Evolutionary conservation across 2,329 filamentous ascomycete genomes (phyloP).

Genomic region (Arthrinium phaeospermum): DNA sequence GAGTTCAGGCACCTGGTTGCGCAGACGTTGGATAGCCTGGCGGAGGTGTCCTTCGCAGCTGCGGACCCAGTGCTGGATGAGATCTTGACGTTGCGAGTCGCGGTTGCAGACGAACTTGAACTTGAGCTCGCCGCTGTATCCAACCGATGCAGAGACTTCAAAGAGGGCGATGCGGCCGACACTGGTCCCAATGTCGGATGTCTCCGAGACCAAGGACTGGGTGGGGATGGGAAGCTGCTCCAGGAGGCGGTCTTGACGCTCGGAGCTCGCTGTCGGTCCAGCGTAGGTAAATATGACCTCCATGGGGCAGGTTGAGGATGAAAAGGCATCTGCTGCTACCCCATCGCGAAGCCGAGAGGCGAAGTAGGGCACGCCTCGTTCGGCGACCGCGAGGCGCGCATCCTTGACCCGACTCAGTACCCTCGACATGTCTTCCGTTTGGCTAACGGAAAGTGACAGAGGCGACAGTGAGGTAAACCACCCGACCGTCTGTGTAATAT

Average conservation of each 20-base stretch:
- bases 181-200: slow-evolving; percentile 50
- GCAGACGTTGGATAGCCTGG: slow-evolving; percentile 49
- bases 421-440: slow-evolving; percentile 54
- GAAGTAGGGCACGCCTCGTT: slow-evolving; percentile 57
- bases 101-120: slow-evolving; percentile 53
- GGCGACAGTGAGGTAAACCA: slow-evolving; percentile 66
- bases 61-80: slow-evolving; percentile 53
- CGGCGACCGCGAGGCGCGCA: slow-evolving; percentile 48
- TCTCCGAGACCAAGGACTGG: slow-evolving; percentile 43
- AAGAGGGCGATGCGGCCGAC: slow-evolving; percentile 58
- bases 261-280: slow-evolving; percentile 55
- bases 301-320: slow-evolving; percentile 54
- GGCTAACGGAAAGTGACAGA: slow-evolving; percentile 49
- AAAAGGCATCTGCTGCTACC: slow-evolving; percentile 35
- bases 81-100: slow-evolving; percentile 47
- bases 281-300: slow-evolving; percentile 65
- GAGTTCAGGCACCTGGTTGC: slow-evolving; percentile 51
- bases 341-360: slow-evolving; percentile 42
- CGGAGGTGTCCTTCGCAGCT: slow-evolving; percentile 53
- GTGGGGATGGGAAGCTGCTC: slow-evolving; percentile 51
- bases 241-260: slow-evolving; percentile 54
- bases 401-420: slow-evolving; percentile 61
- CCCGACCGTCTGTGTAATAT: slow-evolving; percentile 62
- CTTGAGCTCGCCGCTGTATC: slow-evolving; percentile 50
- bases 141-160: slow-evolving; percentile 54